These are phyloP conservation scores for Lizonia empirigonia DNA, from an alignment of 2,329 filamentous ascomycete genomes.

Conservation along the genomic window DNA sequence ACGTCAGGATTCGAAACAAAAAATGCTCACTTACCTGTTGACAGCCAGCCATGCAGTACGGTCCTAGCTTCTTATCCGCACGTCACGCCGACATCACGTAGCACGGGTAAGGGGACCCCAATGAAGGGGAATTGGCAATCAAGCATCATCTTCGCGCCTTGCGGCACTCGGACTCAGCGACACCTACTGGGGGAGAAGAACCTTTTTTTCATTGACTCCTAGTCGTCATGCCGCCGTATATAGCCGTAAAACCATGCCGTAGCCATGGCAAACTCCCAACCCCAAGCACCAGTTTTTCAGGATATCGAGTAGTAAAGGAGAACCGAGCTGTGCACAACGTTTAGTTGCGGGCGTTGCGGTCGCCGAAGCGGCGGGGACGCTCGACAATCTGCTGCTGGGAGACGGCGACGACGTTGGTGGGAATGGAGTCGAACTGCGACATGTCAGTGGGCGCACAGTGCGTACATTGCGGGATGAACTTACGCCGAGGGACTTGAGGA, in stretches of 20 bases:
- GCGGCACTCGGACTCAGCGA: conserved; percentile 73
- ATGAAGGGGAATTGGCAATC: conserved; percentile 72
- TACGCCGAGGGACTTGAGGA: conserved; percentile 99
- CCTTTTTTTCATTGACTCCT: conserved; percentile 59
- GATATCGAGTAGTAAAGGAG: conserved; percentile 38
- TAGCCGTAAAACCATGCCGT: conserved; percentile 75
- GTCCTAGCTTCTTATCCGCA: conserved; percentile 18
- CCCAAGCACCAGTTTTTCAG: conserved; percentile 74
- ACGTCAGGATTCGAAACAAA: background rate
- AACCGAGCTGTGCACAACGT: conserved; percentile 56
- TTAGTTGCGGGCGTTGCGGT: conserved; percentile 57
- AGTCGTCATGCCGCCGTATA: conserved; percentile 75
- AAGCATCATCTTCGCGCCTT: conserved; percentile 72
- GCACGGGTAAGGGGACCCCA: conserved; percentile 16
- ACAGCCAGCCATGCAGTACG: conserved; percentile 18
- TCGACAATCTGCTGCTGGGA: conserved; percentile 85
- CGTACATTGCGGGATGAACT: conserved; percentile 52
- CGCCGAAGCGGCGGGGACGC: conserved; percentile 79
- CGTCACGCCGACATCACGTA: conserved; percentile 14
- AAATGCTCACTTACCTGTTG: conserved; percentile 17
- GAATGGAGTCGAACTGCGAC: conserved; percentile 88
- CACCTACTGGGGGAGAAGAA: conserved; percentile 68
- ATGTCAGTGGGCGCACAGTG: conserved; percentile 15
- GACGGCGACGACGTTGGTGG: conserved; percentile 93
- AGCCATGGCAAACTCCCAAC: conserved; percentile 91